These are phyloP conservation scores for Fomitopsis betulina DNA, from an alignment of 1,284 basidiomycete genomes.

Conservation along the genomic window DNA sequence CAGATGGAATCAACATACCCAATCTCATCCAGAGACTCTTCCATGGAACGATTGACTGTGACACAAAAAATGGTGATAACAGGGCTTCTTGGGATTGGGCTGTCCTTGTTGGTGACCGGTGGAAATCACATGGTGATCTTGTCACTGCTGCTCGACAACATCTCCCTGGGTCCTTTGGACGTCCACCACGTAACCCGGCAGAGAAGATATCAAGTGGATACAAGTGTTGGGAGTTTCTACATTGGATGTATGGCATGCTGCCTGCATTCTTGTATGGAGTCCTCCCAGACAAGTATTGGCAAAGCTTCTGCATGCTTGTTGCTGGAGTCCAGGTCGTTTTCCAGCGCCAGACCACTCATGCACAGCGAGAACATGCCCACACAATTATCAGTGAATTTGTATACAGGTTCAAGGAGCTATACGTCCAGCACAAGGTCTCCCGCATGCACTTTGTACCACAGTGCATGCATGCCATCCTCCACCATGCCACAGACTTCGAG, in stretches of 20 bases:
- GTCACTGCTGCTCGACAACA: conserved; percentile 14
- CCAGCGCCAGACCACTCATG: conserved; percentile 12
- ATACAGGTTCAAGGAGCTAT: conserved; percentile 20
- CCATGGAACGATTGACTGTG: conserved; percentile 24
- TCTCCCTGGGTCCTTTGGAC: conserved; percentile 26
- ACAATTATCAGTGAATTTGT: conserved; percentile 11
- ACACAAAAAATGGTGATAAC: conserved; percentile 15
- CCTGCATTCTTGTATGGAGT: conserved; percentile 16
- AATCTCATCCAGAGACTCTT: conserved; percentile 22
- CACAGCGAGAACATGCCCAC: conserved; percentile 5
- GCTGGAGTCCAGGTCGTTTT: conserved; percentile 10
- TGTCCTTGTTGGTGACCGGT: conserved; percentile 16
- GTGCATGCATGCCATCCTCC: conserved; percentile 17
- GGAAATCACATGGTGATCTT: conserved; percentile 29
- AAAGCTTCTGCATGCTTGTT: conserved; percentile 22
- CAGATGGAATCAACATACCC: conserved; percentile 24
- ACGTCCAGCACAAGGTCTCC: conserved; percentile 13
- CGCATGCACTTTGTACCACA: conserved; percentile 24
- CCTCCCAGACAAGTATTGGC: conserved; percentile 14
- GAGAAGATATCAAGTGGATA: conserved; percentile 29
- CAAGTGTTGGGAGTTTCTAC: conserved; percentile 26
- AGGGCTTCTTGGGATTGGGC: conserved; percentile 31
- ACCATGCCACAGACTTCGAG: conserved; percentile 13
- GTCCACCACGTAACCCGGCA: conserved; percentile 24
- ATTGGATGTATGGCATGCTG: conserved; percentile 18